Evolutionary conservation across 2,329 filamentous ascomycete genomes (phyloP).

Genomic region (Didymellaceae sp.): DNA sequence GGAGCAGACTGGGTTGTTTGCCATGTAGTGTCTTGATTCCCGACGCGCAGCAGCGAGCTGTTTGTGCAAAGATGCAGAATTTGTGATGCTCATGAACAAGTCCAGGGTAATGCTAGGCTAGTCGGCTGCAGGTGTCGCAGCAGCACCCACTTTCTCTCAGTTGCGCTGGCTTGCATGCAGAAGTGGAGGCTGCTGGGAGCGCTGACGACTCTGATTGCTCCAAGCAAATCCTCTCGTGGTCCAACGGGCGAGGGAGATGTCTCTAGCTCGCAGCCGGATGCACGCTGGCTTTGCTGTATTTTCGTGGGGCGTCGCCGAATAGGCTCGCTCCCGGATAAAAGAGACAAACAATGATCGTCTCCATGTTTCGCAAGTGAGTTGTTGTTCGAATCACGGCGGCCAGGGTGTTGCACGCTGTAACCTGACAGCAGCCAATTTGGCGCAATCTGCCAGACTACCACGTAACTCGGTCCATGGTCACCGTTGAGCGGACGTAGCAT

Average conservation of each 20-base stretch:
- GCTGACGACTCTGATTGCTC: slow-evolving; percentile 23
- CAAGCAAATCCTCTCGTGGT: slow-evolving; percentile 25
- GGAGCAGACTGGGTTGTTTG: slow-evolving; percentile 24
- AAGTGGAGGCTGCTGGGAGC: slow-evolving; percentile 18
- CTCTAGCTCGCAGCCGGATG: slow-evolving; percentile 18
- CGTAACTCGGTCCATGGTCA: slow-evolving; percentile 37
- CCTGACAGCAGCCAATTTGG: slow-evolving; percentile 32
- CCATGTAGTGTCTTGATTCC: slow-evolving; percentile 26
- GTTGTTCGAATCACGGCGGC: slow-evolving; percentile 21
- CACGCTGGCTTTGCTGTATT: slow-evolving; percentile 28
- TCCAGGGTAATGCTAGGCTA: slow-evolving; percentile 29
- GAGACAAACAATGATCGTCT: slow-evolving; percentile 38
- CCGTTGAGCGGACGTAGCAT: slow-evolving; percentile 31
- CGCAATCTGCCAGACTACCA: slow-evolving; percentile 43
- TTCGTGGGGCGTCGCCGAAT: slow-evolving; percentile 41
- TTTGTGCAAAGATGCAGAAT: slow-evolving; percentile 22
- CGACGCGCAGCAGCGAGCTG: slow-evolving; percentile 21
- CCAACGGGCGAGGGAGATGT: slow-evolving; percentile 24
- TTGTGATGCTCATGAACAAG: slow-evolving; percentile 20
- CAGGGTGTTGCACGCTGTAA: slow-evolving; percentile 42
- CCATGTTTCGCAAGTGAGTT: slow-evolving; percentile 40
- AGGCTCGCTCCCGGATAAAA: slow-evolving; percentile 43
- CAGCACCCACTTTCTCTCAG: slow-evolving; percentile 27
- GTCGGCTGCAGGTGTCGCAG: slow-evolving; percentile 32
- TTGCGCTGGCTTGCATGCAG: slow-evolving; percentile 31